Evolutionary conservation across 352 stramenopile genomes (phyloP), one percentile per base, ranked within the genome.

Genomic region (Globisporangium paddicum): DNA sequence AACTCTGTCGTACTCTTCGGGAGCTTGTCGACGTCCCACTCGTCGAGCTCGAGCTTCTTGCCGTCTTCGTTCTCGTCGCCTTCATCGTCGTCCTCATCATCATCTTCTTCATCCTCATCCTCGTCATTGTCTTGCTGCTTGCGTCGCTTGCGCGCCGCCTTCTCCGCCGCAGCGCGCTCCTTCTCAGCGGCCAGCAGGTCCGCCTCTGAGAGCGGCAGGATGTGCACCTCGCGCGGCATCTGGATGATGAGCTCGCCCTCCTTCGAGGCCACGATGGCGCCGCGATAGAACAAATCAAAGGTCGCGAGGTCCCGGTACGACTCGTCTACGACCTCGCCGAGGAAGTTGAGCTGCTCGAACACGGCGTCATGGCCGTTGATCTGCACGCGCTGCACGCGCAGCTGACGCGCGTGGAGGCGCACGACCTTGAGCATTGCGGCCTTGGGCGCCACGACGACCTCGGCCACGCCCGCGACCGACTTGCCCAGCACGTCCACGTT

Each of bases 221-320:
- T 87, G 21, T 72, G 45, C 11, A 92, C 59, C 3, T 81, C 74
- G 21, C 69, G 69, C 23, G 85, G 85, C 46, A 94, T 71, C 54
- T 94, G 71, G 19, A 94, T 66, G 38, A 93, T 77, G 9, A 94
- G 66, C 37, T 91, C 83, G n/a, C 85, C 85, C 45, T 94, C 82
- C 21, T 90, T 91, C 0, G 82, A 91, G 4, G 85, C 85, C 14
- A 94, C 82, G 59, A 94, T 92, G 11, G 85, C 78, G 8, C 85
- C 85, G 28, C 85, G 80, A 60, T 94, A 94, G 61, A 93, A 94
- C 4, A 94, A 64, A 59, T 94, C 85, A 46, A 93, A 94, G 0
- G 85, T 79, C n/a, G 75, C 77, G 35, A 89, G 54, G 63, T 94
- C 85, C 13, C 81, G 71, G 66, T 93, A 94, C 30, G 69, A 75